Base-by-base conservation (phyloP, 1,139 yeast species). In the Lodderomyces beijingensis region DNA sequence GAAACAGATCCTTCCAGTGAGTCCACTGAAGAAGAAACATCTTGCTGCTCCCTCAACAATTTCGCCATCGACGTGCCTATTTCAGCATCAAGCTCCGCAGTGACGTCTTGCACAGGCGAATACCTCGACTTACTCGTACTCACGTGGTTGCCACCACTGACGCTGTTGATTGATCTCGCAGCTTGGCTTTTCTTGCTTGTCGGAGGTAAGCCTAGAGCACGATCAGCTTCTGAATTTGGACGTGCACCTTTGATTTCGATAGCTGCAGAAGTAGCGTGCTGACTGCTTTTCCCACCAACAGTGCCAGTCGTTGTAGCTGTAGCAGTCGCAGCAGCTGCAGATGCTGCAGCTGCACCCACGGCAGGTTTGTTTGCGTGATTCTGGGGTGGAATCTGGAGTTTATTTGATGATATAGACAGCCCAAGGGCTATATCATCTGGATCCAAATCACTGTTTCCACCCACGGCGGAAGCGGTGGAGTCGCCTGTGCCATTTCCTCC, bases 41-140 rank as follows among this genome's bases (percentile, higher is more conserved):
- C 36, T 23, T 26, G 33, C 19, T 30, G 33, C 5, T 24, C 20
- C 28, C 45, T 53, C 39, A 70, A 53, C 16, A 71, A 52, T 35
- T 48, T 55, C 3, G 77, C 77, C 68, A 69, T 61, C 27, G 68
- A 62, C 12, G 59, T 62, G 20, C 66, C 73, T 32, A 70, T 69
- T 38, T 70, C 74, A 30, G 68, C 44, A 33, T 65, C 72, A 34
- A 64, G 49, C 30, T 57, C 59, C 10, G 21, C 7, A 19, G 10
- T 7, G 10, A 19, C 21, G 21, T 19, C 21, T 19, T 19, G 9
- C n/a, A n/a, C 28, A 15, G 28, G 28, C 5, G 18, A 20, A 16
- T 26, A 11, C 28, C 16, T 17, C 11, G 11, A 26, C 12, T 26
- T 20, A 10, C n/a, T n/a, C n/a, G n/a, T n/a, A n/a, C n/a, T 17